phyloP scores from a whole-genome alignment of 2,329 filamentous ascomycete species.

The Clarireedia monteithiana region DNA sequence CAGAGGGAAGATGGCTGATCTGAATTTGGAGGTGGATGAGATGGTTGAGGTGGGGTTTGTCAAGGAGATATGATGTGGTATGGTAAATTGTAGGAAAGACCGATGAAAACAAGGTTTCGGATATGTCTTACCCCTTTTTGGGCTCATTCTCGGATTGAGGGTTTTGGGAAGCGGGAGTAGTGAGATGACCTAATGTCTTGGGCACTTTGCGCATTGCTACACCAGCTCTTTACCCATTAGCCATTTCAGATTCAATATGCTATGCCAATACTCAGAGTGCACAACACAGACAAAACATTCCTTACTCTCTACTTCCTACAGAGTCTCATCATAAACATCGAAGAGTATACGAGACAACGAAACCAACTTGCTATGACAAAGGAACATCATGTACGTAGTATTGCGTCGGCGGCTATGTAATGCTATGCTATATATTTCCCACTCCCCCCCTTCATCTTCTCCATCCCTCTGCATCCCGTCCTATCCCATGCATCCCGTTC shows the following conservation, averaged over 20 bases:
- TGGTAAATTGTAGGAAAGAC: no score
- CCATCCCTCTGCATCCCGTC: neutral
- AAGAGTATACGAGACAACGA: no score
- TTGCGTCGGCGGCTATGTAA: neutral
- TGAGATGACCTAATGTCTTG: no score
- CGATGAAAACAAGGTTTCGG: no score
- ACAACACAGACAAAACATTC: no score
- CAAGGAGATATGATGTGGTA: conserved; percentile 46
- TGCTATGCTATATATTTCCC: neutral
- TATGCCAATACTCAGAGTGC: neutral
- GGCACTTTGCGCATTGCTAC: neutral
- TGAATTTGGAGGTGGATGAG: conserved; percentile 50
- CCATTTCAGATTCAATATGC: neutral
- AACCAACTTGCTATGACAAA: neutral
- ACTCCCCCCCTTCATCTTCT: neutral
- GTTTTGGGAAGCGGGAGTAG: no score
- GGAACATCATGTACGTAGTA: conserved; percentile 7
- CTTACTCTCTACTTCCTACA: no score
- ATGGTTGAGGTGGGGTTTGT: conserved; percentile 63
- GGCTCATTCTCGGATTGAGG: no score
- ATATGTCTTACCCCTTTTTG: no score
- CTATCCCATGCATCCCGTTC: neutral
- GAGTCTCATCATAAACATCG: no score
- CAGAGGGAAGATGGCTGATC: conserved; percentile 56
- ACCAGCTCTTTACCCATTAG: neutral